Evolutionary conservation across 2,329 filamentous ascomycete species (phyloP).

Genomic region (Fusarium chlamydosporum): DNA sequence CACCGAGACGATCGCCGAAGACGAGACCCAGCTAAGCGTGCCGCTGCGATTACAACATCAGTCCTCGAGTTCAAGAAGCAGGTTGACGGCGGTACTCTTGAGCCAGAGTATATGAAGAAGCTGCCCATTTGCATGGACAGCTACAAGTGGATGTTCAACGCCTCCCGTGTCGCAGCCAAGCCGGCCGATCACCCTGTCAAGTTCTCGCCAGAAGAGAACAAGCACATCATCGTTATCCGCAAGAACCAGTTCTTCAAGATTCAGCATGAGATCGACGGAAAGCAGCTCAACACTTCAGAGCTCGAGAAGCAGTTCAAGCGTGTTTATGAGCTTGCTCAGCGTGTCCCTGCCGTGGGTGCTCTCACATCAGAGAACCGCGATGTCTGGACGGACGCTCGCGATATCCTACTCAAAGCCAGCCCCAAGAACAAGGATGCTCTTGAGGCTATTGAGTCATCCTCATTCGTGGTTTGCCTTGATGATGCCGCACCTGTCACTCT

Average conservation of each 20-base stretch:
- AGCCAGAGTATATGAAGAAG: slow-evolving; percentile 99
- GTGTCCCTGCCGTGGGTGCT: slow-evolving; percentile 80
- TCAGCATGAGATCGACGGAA: slow-evolving; percentile 81
- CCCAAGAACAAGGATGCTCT: slow-evolving; percentile 83
- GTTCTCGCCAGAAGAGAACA: slow-evolving; percentile 79
- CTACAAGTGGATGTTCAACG: slow-evolving; percentile 99
- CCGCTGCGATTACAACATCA: slow-evolving; percentile 88
- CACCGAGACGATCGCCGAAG: slow-evolving; percentile 93
- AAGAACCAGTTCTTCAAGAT: slow-evolving; percentile 99
- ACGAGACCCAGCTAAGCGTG: slow-evolving; percentile 90
- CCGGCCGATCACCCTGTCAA: slow-evolving; percentile 88
- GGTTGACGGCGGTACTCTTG: slow-evolving; percentile 84
- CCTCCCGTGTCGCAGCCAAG: slow-evolving; percentile 84
- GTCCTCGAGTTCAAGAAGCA: slow-evolving; percentile 94
- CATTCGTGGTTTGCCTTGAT: slow-evolving; percentile 94
- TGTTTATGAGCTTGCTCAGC: slow-evolving; percentile 83
- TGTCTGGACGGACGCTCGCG: slow-evolving; percentile 87
- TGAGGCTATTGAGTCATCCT: slow-evolving; percentile 86
- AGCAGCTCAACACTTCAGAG: slow-evolving; percentile 89
- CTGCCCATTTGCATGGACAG: slow-evolving; percentile 98
- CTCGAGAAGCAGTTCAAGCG: slow-evolving; percentile 89
- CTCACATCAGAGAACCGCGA: slow-evolving; percentile 95
- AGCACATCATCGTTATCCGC: slow-evolving; percentile 89
- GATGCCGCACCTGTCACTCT: slow-evolving; percentile 92
- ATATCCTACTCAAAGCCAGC: slow-evolving; percentile 80